Base-by-base conservation (phyloP, 2,329 filamentous ascomycete genomes). In the Diaporthe sp. region DNA sequence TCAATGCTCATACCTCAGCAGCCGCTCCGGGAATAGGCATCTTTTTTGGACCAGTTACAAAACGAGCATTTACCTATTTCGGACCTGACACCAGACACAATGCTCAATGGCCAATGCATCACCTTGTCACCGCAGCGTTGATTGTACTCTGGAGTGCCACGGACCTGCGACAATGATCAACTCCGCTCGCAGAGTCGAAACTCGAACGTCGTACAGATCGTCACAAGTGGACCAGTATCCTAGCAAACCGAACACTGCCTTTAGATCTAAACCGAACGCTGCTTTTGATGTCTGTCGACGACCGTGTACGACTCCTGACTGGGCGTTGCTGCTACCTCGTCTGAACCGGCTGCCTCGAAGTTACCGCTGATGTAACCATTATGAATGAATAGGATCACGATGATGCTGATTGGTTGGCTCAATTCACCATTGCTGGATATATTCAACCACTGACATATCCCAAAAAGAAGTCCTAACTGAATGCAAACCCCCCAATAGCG, bases 131-230 rank as follows among this genome's bases (percentile, higher is more conserved):
- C 47, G 7, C 47, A 15, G 31, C 15, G 13, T 22, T 28, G 47
- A 49, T 70, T 53, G 47, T 28, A 49, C 65, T 53, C 65, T 25
- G 3, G 47, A 55, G 22, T 70, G 47, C 31, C 8, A 39, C 63
- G 42, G 44, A 53, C 34, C n/a, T 55, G 49, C 44, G n/a, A 42
- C 49, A 53, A 42, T 49, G 34, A 42, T 42, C 65, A 42, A 42
- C 49, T 42, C n/a, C n/a, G 34, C 65, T 37, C 15, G 31, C 31
- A 70, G 47, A 55, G 34, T 34, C 65, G 65, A 70, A 31, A 70
- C 63, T n/a, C 53, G 20, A 25, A 2, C 22, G 31, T 68, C 20
- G 22, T n/a, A 39, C 65, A 70, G 65, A 55, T 55, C 25, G 65
- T 53, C 49, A 55, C 20, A n/a, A 20, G 34, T 28, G n/a, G 31